phyloP scores from a whole-genome alignment of 345 rosid species.

The Citrus maxima region DNA sequence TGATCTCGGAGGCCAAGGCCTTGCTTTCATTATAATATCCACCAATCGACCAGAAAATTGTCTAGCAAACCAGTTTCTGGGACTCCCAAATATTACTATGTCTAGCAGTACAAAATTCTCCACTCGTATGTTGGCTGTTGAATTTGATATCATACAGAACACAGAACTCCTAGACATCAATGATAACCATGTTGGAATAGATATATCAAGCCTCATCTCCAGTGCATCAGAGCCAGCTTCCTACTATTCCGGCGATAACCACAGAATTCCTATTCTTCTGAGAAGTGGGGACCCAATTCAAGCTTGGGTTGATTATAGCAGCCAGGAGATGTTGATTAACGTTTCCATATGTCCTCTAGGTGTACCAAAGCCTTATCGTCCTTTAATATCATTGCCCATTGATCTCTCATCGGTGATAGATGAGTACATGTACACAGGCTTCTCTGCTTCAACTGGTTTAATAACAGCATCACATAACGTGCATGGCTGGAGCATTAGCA shows the following conservation, averaged over 20 bases:
- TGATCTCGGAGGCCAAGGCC: slow-evolving; percentile 33
- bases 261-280: not conserved
- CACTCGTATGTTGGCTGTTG: not conserved
- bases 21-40: slow-evolving; percentile 39
- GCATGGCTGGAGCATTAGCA: slow-evolving; percentile 36
- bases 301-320: not conserved
- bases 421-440: slow-evolving; percentile 33
- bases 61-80: not conserved
- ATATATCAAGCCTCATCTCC: not conserved
- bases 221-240: not conserved
- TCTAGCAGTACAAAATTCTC: too few relatives aligned
- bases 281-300: not conserved
- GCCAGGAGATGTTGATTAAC: not conserved
- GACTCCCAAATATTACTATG: not conserved
- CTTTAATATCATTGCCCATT: slow-evolving; percentile 20
- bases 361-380: not conserved
- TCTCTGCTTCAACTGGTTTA: slow-evolving; percentile 35
- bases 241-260: not conserved
- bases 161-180: not conserved
- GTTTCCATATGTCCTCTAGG: not conserved
- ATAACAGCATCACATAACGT: slow-evolving; percentile 25
- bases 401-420: slow-evolving; percentile 27
- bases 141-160: not conserved
- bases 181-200: not conserved
- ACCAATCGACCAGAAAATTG: slow-evolving; percentile 14